Evolutionary conservation across 352 stramenopile species (phyloP), one percentile per base, ranked within the genome.

Genomic region (Phytophthora sp.): DNA sequence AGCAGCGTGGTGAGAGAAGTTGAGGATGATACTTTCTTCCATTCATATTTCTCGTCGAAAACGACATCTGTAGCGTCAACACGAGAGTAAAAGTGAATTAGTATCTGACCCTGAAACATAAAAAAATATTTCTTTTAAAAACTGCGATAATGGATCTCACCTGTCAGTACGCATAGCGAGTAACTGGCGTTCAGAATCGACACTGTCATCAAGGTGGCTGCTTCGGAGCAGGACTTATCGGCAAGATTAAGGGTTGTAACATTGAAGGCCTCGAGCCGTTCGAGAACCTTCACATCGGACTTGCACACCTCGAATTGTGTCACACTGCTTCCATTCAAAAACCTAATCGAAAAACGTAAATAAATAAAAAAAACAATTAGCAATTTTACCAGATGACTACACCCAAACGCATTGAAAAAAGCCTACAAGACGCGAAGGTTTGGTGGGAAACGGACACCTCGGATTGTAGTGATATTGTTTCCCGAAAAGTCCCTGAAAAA

Each of bases 281-380:
- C 45, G n/a, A 79, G 33, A 20, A 77, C 59, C 6, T 45, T n/a
- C 29, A 76, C 52, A 24, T 79, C 67, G 8, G 67, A 57, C 44
- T 71, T 66, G 36, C 71, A 67, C 26, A 79, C 63, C 36, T 76
- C 71, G 33, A 79, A 71, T 3, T 71, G 33, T 1, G 63, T 67
- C 21, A 79, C 44, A n/a, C 13, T 71, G 36, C 67, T 76, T 15
- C 63, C 68, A 35, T 73, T 76, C 12, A 79, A 38, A 6, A 74
- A 49, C 4, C 71, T 79, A 31, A 5, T 24, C n/a, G 46, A 8
- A 24, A 47, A 4, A 15, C 9, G 15, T 59, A 57, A 57, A 20
- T 15, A 50, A n/a, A n/a, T n/a, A n/a, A n/a, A n/a, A n/a, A n/a
- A n/a, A n/a, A n/a, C n/a, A n/a, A n/a, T n/a, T n/a, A n/a, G n/a